Evolutionary conservation across 805 yeast species (phyloP).

Genomic region (Candida verbasci): DNA sequence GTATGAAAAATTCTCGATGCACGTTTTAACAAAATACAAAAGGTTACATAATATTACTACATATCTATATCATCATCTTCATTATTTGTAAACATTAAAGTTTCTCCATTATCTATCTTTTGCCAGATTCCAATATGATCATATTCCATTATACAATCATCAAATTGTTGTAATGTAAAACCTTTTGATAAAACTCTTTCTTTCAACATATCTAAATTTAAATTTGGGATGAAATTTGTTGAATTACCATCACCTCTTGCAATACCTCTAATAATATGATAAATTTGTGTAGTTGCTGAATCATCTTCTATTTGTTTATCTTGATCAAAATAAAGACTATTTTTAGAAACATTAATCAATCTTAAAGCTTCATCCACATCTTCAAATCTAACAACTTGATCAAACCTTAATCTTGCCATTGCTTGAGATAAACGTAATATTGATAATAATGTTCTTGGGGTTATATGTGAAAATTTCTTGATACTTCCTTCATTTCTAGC

Average conservation of each 20-base stretch:
- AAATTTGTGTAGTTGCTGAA: constrained; percentile 64
- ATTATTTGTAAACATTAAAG: constrained; percentile 50
- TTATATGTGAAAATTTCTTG: constrained; percentile 82
- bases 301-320: constrained; percentile 53
- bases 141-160: constrained; percentile 73
- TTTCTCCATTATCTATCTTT: constrained; percentile 63
- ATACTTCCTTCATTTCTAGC: constrained; percentile 72
- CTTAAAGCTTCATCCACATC: constrained; percentile 97
- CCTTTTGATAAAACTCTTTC: constrained; percentile 75
- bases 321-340: constrained; percentile 60
- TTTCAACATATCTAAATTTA: constrained; percentile 47
- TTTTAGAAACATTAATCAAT: constrained; percentile 79
- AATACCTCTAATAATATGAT: constrained; percentile 61
- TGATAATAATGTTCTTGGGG: constrained; percentile 92
- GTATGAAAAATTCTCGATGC: too few species aligned
- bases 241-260: constrained; percentile 40
- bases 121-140: constrained; percentile 72
- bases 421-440: constrained; percentile 93
- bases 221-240: constrained; percentile 20
- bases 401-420: constrained; percentile 82
- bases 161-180: constrained; percentile 74
- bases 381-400: constrained; percentile 59
- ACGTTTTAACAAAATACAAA: too few species aligned
- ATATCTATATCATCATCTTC: constrained; percentile 27
- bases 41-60: too few species aligned